phyloP scores from a whole-genome alignment of 768 basidiomycete species.

The Lyophyllum decastes region DNA sequence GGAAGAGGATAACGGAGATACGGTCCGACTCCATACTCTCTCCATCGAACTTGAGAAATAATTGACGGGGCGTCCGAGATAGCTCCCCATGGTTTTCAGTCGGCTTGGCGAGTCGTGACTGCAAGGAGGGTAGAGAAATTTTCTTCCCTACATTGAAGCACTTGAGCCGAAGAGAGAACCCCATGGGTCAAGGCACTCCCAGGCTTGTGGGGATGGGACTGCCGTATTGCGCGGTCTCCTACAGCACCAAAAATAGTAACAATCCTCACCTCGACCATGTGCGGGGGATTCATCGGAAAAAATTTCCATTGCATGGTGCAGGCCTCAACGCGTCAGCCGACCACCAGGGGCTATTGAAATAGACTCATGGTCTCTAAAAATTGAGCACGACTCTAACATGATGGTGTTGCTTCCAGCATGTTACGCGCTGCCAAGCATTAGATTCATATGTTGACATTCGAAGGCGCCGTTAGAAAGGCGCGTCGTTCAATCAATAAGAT shows the following conservation, averaged over 20 bases:
- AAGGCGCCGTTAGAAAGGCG: too few relatives aligned
- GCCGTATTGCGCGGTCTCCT: background rate
- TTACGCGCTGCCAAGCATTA: too few relatives aligned
- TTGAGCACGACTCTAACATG: too few relatives aligned
- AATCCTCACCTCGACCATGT: background rate
- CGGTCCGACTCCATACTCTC: background rate
- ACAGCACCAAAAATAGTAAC: background rate
- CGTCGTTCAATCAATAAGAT: too few relatives aligned
- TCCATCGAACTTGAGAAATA: background rate
- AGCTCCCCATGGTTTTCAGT: background rate
- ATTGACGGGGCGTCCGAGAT: background rate
- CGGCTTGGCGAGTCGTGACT: too few relatives aligned
- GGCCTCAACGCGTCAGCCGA: too few relatives aligned
- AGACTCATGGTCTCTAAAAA: too few relatives aligned
- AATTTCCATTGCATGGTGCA: too few relatives aligned
- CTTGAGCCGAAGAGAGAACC: background rate
- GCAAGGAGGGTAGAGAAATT: background rate
- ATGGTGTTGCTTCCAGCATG: too few relatives aligned
- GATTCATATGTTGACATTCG: too few relatives aligned
- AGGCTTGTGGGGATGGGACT: background rate
- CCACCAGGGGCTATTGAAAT: too few relatives aligned
- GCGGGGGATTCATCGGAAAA: too few relatives aligned
- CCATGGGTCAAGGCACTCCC: background rate
- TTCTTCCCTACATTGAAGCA: background rate
- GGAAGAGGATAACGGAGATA: background rate